Percentiles rank a stretch among this genome's conserved stretches.
These are phyloP conservation scores for Umbelopsis sp. DNA, from an alignment of 192 early-diverging fungal genomes.

Conservation along the genomic window DNA sequence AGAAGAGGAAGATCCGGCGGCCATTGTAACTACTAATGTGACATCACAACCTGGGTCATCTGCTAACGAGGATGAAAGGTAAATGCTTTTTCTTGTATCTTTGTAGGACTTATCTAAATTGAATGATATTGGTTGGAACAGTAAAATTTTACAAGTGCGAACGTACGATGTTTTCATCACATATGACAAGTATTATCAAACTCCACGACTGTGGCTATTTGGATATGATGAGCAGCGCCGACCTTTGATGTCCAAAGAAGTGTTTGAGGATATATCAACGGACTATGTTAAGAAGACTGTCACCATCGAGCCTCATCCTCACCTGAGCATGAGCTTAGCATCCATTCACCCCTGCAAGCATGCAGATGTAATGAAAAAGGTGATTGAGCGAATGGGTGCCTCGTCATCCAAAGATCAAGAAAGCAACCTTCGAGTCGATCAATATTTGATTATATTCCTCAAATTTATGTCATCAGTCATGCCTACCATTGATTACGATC, in stretches of 20 bases:
- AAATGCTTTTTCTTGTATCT: not conserved
- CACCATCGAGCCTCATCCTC: constrained; percentile 96
- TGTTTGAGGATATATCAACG: constrained; percentile 97
- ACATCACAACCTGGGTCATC: not conserved
- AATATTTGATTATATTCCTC: constrained; percentile 92
- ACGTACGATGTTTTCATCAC: constrained; percentile 99
- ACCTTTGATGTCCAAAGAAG: constrained; percentile 86
- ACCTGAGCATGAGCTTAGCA: constrained; percentile 83
- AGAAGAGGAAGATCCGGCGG: constrained; percentile 81
- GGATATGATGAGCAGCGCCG: constrained; percentile 91
- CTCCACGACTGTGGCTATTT: constrained; percentile 95
- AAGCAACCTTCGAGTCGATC: constrained; percentile 83
- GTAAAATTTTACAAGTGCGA: constrained; percentile 85
- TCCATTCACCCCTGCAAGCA: constrained; percentile 99
- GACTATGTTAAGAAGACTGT: constrained; percentile 99
- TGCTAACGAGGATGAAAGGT: not conserved
- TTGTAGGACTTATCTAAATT: not conserved
- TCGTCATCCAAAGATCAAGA: constrained; percentile 58
- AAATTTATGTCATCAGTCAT: constrained; percentile 98
- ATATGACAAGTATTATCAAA: constrained; percentile 99
- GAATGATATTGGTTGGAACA: constrained; percentile 23
- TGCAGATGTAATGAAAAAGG: constrained; percentile 96
- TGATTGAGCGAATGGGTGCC: constrained; percentile 82
- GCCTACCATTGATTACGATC: constrained; percentile 99
- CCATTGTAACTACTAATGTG: constrained; percentile 24